Percentiles rank a stretch among this genome's conserved stretches.
These are phyloP conservation scores for Rusavskia elegans DNA, from an alignment of 495 filamentous ascomycete genomes.

Conservation along the genomic window DNA sequence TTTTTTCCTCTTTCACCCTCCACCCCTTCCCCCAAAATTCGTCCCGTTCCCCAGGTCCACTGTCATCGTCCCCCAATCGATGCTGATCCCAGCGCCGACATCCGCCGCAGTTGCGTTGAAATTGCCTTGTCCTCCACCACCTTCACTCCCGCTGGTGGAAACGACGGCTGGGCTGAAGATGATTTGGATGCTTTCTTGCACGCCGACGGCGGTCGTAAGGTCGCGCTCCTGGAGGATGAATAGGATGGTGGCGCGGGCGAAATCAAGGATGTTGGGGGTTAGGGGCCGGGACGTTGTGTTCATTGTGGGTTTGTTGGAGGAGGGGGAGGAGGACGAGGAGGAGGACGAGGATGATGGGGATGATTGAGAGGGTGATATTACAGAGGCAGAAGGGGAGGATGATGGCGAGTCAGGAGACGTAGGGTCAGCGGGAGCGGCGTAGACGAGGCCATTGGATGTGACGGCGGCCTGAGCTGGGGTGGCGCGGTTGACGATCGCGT, in stretches of 20 bases:
- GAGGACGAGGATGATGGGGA: constrained; percentile 7
- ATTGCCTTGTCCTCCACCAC: neutral
- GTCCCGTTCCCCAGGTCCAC: constrained; percentile 28
- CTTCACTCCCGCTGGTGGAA: neutral
- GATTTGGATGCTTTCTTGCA: constrained; percentile 20
- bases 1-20: neutral
- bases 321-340: neutral
- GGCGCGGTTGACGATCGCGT: neutral
- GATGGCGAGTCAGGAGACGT: constrained; percentile 6
- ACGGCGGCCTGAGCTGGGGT: constrained; percentile 13
- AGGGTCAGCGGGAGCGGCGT: constrained; percentile 15
- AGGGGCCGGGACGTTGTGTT: neutral
- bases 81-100: constrained; percentile 16
- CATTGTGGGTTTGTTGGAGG: no score
- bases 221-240: constrained; percentile 34
- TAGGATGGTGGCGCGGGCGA: constrained; percentile 31
- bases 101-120: constrained; percentile 5
- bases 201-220: constrained; percentile 20
- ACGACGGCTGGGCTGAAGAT: constrained; percentile 17
- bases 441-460: constrained; percentile 30
- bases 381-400: constrained; percentile 9
- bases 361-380: neutral
- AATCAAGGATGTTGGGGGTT: constrained; percentile 23
- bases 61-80: constrained; percentile 28
- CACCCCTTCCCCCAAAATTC: constrained; percentile 19